phyloP scores from a whole-genome alignment of 192 early-diverging fungal genomes.

The Rhizoclosmatium sp. region DNA sequence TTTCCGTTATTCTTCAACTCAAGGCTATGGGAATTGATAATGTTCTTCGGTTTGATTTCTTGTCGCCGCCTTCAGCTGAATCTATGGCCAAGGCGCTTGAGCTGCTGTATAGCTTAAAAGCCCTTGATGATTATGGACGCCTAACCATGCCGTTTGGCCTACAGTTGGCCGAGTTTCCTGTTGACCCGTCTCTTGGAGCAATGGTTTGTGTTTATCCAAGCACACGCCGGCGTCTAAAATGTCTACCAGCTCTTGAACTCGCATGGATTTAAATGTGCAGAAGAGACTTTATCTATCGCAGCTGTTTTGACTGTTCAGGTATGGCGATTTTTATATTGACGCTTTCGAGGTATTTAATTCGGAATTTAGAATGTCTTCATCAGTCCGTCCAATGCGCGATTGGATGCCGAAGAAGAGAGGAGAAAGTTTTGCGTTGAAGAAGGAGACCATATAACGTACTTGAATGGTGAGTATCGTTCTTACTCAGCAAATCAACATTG shows the following conservation, averaged over 20 bases:
- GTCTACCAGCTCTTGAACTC: constrained; percentile 62
- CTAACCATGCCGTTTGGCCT: constrained; percentile 76
- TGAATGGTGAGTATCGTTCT: not conserved
- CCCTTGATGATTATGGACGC: constrained; percentile 73
- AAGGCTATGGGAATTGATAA: constrained; percentile 86
- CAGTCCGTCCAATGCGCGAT: constrained; percentile 35
- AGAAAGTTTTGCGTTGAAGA: constrained; percentile 80
- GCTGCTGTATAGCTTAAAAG: constrained; percentile 77
- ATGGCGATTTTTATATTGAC: constrained; percentile 53
- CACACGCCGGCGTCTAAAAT: not conserved
- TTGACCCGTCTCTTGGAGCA: constrained; percentile 75
- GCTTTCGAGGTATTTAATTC: not conserved
- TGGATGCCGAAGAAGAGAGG: constrained; percentile 62
- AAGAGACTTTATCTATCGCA: constrained; percentile 81
- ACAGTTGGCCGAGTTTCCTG: constrained; percentile 76
- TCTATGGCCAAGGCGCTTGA: constrained; percentile 72
- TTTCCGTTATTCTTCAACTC: constrained; percentile 72
- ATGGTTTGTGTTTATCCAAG: constrained; percentile 46
- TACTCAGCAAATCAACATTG: not conserved
- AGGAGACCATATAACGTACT: constrained; percentile 60
- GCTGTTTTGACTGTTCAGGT: constrained; percentile 83
- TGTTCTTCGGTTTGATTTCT: constrained; percentile 79
- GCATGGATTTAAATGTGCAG: constrained; percentile 66
- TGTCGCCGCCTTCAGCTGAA: constrained; percentile 77
- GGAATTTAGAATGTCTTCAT: constrained; percentile 48